These are phyloP conservation scores for Colletotrichum noveboracense DNA, from an alignment of 2,329 filamentous ascomycete genomes.

Conservation along the genomic window DNA sequence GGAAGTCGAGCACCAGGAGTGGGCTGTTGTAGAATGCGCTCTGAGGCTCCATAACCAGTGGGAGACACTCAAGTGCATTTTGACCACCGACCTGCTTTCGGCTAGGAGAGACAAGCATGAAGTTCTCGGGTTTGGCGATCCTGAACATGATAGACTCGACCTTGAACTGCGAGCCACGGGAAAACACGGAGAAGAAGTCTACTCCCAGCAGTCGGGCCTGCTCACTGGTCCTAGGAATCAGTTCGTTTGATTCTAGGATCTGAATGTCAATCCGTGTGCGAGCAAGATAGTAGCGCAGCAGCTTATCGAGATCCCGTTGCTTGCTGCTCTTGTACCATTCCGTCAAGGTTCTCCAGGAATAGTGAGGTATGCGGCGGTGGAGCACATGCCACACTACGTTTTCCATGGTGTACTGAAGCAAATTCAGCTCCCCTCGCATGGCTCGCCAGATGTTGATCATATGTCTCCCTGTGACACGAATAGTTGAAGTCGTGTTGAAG, in stretches of 20 bases:
- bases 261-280: conserved; percentile 85
- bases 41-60: conserved; percentile 96
- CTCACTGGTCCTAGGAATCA: conserved; percentile 88
- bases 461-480: conserved; percentile 90
- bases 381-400: conserved; percentile 93
- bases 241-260: conserved; percentile 87
- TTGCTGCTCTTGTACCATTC: conserved; percentile 78
- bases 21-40: conserved; percentile 94
- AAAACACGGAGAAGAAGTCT: conserved; percentile 97
- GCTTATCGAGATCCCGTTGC: conserved; percentile 72
- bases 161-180: conserved; percentile 95
- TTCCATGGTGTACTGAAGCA: conserved; percentile 95
- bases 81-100: conserved; percentile 91
- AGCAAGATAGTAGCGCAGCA: conserved; percentile 78
- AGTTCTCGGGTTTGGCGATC: conserved; percentile 96
- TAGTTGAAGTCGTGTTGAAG: conserved; percentile 90
- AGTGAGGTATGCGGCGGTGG: conserved; percentile 87
- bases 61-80: conserved; percentile 92
- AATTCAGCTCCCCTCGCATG: conserved; percentile 89
- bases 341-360: conserved; percentile 79
- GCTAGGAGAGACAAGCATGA: conserved; percentile 87
- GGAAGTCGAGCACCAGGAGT: conserved; percentile 90
- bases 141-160: conserved; percentile 99
- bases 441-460: conserved; percentile 98
- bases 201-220: conserved; percentile 92